Base-by-base conservation (phyloP, 2,329 filamentous ascomycete genomes). In the Fusarium tupiense region DNA sequence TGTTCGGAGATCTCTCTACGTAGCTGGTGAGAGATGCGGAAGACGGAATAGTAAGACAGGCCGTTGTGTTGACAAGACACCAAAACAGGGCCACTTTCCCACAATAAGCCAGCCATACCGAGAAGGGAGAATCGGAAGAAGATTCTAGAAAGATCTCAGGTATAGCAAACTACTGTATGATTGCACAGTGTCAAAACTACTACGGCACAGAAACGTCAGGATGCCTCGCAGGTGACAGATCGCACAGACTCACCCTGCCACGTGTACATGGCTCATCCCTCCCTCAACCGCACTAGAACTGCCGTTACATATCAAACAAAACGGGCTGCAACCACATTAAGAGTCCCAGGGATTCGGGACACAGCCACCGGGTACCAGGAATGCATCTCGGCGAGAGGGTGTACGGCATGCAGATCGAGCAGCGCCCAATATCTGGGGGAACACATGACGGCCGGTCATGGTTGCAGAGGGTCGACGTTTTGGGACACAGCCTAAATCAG, bases 401-500 rank as follows among this genome's bases (percentile, higher is more conserved):
- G 57, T 60, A 52, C 16, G 33, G 24, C 16, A n/a, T 60, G 57
- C 33, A 38, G 33, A 52, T 52, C 43, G 2, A 26, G 57, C 33
- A 38, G 2, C 11, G 6, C 20, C 56, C 20, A 24, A 7, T 16
- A 31, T 24, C 9, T 16, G 33, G 20, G 31, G 57, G 29, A 46
- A 52, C 44, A 50, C 19, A 38, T 61, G 31, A 11, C 37, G 20
- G 37, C 29, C 11, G 3, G 20, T 41, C 6, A 33, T 47, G 17
- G 44, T 43, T 63, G 60, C 38, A 57, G 57, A 67, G 12, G 31
- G 14, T 31, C 16, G 43, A 16, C 70, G 47, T 9, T 67, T 57
- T 38, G 43, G 71, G 57, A 22, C 46, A 38, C 53, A 41, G 52
- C 33, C 35, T 71, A 71, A 50, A 44, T 66, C 22, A 29, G 29